Conservation (phyloP, 768 basidiomycete genomes). For the Suillus paluster region DNA sequence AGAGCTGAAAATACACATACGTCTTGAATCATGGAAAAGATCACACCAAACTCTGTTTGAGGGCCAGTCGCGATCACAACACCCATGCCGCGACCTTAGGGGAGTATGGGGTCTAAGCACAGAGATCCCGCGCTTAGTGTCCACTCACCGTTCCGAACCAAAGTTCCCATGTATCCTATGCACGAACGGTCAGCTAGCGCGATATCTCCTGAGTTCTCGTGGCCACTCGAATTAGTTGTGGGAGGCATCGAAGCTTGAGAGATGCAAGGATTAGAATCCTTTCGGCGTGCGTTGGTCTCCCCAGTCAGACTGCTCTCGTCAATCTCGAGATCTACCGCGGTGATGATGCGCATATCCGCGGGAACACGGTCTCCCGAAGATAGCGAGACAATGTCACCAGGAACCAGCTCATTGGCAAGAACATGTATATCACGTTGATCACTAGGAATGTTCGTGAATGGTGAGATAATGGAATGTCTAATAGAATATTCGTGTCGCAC, state of each 20-base stretch:
- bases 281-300: constrained; percentile 82
- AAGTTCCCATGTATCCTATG: constrained; percentile 94
- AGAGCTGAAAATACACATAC: constrained; percentile 43
- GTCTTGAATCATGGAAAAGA: constrained; percentile 99
- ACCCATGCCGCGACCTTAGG: constrained; percentile 76
- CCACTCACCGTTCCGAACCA: constrained; percentile 81
- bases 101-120: not conserved
- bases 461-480: not conserved
- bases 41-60: constrained; percentile 93
- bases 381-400: constrained; percentile 91
- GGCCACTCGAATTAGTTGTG: constrained; percentile 15
- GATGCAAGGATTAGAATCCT: constrained; percentile 60
- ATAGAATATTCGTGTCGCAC: constrained; percentile 23
- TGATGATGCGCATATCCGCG: constrained; percentile 85
- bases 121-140: not conserved
- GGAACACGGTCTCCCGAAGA: constrained; percentile 92
- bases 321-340: constrained; percentile 87
- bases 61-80: constrained; percentile 86
- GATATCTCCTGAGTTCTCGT: constrained; percentile 30
- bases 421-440: constrained; percentile 70
- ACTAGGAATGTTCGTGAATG: constrained; percentile 14
- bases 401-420: constrained; percentile 97
- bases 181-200: constrained; percentile 85
- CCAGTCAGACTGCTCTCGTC: constrained; percentile 97
- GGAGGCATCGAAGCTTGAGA: constrained; percentile 37